Evolutionary conservation across 2,329 filamentous ascomycete species (phyloP).

Genomic region (Gremmenia infestans): DNA sequence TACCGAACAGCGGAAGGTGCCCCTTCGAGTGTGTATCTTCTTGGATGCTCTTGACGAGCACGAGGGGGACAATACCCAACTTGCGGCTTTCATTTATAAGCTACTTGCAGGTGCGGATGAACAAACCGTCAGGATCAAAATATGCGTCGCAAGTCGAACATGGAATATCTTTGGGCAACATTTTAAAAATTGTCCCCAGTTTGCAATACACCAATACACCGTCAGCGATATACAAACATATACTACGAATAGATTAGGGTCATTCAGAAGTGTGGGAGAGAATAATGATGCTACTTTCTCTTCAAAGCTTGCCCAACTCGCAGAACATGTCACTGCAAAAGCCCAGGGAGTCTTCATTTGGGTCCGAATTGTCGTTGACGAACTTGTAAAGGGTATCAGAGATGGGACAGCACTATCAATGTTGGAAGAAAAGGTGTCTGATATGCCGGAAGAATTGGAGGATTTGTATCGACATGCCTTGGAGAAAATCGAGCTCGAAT

Average conservation of each 20-base stretch:
- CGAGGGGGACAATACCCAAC: background rate
- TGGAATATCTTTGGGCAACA: background rate
- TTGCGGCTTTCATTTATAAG: background rate
- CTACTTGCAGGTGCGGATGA: background rate
- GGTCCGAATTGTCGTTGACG: slow-evolving; percentile 2
- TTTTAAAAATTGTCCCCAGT: background rate
- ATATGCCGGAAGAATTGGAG: slow-evolving; percentile 16
- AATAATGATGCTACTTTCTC: background rate
- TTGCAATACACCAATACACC: slow-evolving; percentile 1
- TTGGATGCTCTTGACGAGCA: slow-evolving; percentile 8
- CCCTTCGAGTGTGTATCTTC: background rate
- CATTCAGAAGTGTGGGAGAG: background rate
- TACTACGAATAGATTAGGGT: background rate
- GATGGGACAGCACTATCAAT: slow-evolving; percentile 9
- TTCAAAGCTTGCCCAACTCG: background rate
- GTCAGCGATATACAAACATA: background rate
- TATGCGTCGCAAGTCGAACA: slow-evolving; percentile 2
- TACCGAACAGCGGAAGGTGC: background rate
- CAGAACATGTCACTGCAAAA: background rate
- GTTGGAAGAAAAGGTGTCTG: slow-evolving; percentile 5
- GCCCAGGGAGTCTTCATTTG: slow-evolving; percentile 5
- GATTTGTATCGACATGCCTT: slow-evolving; percentile 17
- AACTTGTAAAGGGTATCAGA: slow-evolving; percentile 8
- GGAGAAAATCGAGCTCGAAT: slow-evolving; percentile 9
- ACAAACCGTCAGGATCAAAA: background rate